A percentile compares a stretch with the other conserved stretches of the same genome.
Evolutionary conservation across 345 rosid species (phyloP).

Genomic region (Eucalyptus regnans): DNA sequence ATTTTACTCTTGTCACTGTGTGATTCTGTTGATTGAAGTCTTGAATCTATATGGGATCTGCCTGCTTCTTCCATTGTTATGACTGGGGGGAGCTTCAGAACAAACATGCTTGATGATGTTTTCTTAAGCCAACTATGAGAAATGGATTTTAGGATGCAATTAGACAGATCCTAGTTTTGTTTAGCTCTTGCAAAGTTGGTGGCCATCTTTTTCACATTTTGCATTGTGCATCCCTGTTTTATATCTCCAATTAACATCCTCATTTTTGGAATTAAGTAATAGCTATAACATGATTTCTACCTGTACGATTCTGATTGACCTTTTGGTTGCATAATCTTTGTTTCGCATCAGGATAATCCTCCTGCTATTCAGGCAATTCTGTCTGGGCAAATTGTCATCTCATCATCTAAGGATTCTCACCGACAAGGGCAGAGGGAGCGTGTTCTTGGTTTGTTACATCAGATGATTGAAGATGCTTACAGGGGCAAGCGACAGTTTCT

Average conservation of each 20-base stretch:
- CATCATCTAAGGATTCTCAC: conserved; percentile 54
- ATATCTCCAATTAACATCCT: not conserved
- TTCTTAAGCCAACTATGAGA: not conserved
- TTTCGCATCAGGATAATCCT: conserved; percentile 45
- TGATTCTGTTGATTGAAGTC: not conserved
- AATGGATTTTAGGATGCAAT: not conserved
- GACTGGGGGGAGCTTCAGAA: not conserved
- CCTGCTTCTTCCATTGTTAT: not conserved
- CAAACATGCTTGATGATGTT: not conserved
- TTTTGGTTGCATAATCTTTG: not conserved
- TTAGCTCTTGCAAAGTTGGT: not conserved
- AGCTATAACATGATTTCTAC: not conserved
- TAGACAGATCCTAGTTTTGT: not conserved
- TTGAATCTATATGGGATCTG: not conserved
- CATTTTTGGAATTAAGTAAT: not conserved
- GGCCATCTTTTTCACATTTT: not conserved
- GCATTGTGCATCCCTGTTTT: not conserved
- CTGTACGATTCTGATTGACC: not conserved
- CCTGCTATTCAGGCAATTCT: conserved; percentile 55
- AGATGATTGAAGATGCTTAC: conserved; percentile 98
- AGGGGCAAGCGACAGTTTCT: conserved; percentile 94
- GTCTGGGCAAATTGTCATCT: conserved; percentile 45
- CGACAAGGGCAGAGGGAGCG: conserved; percentile 85
- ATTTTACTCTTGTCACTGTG: not conserved
- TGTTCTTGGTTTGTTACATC: conserved; percentile 79